These are phyloP conservation scores for Mycena olivaceomarginata DNA, from an alignment of 768 basidiomycete genomes.

Conservation along the genomic window DNA sequence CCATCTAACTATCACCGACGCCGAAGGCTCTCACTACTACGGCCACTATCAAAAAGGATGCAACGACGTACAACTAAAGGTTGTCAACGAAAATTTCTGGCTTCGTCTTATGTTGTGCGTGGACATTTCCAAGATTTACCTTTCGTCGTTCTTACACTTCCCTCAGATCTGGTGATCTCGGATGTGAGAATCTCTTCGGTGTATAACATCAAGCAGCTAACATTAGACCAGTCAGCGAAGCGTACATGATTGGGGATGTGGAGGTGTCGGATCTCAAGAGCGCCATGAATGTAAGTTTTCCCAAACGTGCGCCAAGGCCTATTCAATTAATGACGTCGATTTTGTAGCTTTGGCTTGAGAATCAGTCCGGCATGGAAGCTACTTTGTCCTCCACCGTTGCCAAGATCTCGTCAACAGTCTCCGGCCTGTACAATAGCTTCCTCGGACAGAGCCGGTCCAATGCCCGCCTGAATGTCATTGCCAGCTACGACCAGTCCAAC, in stretches of 20 bases:
- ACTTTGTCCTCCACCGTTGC: slow-evolving; percentile 75
- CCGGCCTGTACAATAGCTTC: slow-evolving; percentile 81
- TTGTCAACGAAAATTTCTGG: slow-evolving; percentile 81
- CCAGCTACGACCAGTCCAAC: slow-evolving; percentile 96
- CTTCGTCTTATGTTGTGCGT: slow-evolving; percentile 75
- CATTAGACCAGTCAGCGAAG: slow-evolving; percentile 76
- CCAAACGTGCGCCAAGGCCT: slow-evolving; percentile 12
- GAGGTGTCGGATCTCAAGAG: slow-evolving; percentile 76
- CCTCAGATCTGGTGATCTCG: slow-evolving; percentile 75
- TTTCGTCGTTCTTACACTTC: slow-evolving; percentile 41
- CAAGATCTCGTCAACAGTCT: slow-evolving; percentile 74
- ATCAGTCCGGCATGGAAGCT: slow-evolving; percentile 74
- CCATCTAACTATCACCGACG: slow-evolving; percentile 77
- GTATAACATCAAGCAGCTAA: slow-evolving; percentile 35
- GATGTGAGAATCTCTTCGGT: slow-evolving; percentile 67
- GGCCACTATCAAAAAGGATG: slow-evolving; percentile 75
- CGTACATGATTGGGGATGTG: slow-evolving; percentile 84
- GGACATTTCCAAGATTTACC: slow-evolving; percentile 49
- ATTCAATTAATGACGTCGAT: slow-evolving; percentile 39
- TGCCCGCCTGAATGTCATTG: slow-evolving; percentile 87
- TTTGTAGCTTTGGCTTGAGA: slow-evolving; percentile 81
- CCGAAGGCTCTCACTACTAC: slow-evolving; percentile 75
- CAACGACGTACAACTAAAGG: slow-evolving; percentile 76
- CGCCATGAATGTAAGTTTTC: slow-evolving; percentile 75
- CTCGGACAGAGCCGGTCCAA: slow-evolving; percentile 84